Conservation (phyloP, 176 grass and related monocot species). For the Carex pumila region DNA sequence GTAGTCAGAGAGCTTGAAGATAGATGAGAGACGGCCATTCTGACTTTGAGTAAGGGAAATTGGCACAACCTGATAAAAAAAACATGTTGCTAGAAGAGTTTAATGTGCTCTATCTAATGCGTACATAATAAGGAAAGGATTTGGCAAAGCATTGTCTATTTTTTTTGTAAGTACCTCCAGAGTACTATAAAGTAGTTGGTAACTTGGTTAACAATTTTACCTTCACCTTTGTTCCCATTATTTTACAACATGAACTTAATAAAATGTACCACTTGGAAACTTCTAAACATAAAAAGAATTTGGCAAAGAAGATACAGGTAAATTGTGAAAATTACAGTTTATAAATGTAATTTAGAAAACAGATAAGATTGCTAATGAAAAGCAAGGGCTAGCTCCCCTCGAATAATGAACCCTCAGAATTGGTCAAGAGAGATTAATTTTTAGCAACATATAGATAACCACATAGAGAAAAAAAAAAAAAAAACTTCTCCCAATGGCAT, state of each 20-base stretch:
- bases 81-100: background rate
- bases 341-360: background rate
- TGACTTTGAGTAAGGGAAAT: conserved; percentile 60
- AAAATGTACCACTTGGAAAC: background rate
- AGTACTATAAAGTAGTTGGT: background rate
- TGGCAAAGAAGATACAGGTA: background rate
- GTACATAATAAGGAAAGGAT: background rate
- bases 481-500: background rate
- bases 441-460: background rate
- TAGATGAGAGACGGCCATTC: conserved; percentile 39
- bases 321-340: background rate
- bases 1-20: conserved; percentile 74
- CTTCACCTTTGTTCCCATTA: background rate
- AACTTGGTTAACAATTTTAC: background rate
- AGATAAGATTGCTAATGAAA: background rate
- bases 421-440: background rate
- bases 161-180: background rate
- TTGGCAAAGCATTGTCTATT: background rate
- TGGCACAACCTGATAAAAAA: conserved; percentile 48
- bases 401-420: background rate
- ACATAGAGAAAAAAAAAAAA: background rate
- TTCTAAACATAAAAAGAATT: background rate
- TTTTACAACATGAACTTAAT: background rate
- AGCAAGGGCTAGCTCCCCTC: background rate
- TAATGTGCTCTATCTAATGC: background rate